These are phyloP conservation scores for Cladosporium sp. DNA, from an alignment of 2,329 filamentous ascomycete genomes.

Conservation along the genomic window DNA sequence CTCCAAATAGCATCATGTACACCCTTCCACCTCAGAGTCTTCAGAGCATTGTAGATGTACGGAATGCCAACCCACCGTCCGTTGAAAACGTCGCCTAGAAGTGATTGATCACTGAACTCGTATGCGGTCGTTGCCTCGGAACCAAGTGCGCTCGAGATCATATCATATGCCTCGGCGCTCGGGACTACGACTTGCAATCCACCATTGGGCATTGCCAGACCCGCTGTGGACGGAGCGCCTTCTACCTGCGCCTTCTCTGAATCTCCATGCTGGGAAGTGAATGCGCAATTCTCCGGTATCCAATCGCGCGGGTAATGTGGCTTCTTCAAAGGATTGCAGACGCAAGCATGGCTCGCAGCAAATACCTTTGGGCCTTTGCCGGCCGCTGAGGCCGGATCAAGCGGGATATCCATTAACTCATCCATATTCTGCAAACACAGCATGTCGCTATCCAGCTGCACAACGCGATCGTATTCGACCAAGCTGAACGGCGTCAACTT, in stretches of 20 bases:
- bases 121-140: slow-evolving; percentile 45
- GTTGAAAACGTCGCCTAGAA: slow-evolving; percentile 53
- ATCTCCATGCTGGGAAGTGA: slow-evolving; percentile 51
- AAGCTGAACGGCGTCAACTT: slow-evolving; percentile 78
- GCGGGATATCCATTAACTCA: slow-evolving; percentile 77
- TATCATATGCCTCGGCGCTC: slow-evolving; percentile 47
- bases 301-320: slow-evolving; percentile 73
- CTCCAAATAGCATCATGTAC: slow-evolving; percentile 57
- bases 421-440: slow-evolving; percentile 80
- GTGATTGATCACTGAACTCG: slow-evolving; percentile 57
- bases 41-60: slow-evolving; percentile 59
- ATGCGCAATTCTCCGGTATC: slow-evolving; percentile 58
- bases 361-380: slow-evolving; percentile 64
- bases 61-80: slow-evolving; percentile 56
- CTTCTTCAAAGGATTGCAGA: slow-evolving; percentile 77
- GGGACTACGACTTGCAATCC: slow-evolving; percentile 60
- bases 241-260: slow-evolving; percentile 48
- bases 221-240: slow-evolving; percentile 47
- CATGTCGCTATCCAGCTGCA: slow-evolving; percentile 88
- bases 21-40: slow-evolving; percentile 52
- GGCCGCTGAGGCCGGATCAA: slow-evolving; percentile 54
- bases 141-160: slow-evolving; percentile 45
- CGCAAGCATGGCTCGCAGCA: slow-evolving; percentile 77
- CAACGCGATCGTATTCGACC: slow-evolving; percentile 69
- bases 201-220: slow-evolving; percentile 56